Evolutionary conservation across 2,329 filamentous ascomycete genomes (phyloP), one percentile per base, ranked within the genome.

Genomic region (Sporothrix variecibatus): DNA sequence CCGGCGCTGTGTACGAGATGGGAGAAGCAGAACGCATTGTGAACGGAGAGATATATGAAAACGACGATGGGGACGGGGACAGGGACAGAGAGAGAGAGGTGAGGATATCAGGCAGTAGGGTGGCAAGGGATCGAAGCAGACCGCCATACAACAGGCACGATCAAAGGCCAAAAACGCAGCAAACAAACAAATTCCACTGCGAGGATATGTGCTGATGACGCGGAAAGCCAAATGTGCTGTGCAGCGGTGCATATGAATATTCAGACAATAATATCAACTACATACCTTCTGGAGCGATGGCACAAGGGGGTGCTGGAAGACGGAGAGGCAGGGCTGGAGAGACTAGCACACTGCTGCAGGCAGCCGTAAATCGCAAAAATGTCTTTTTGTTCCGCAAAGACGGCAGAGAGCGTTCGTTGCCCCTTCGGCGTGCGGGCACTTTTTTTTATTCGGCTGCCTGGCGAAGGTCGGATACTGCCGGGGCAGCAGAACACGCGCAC

Each of bases 401-500:
- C 8, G 43, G 31, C 17, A 71, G 43, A n/a, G 43, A 23, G 72
- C 1, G 3, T 17, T 49, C 28, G 58, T 64, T 12, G 26, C 64
- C 38, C 71, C 34, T 31, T 73, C 49, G 28, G 34, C 5, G 38
- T 20, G 26, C 43, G 65, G 65, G 72, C 49, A 51, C 43, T 43
- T 60, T 64, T 53, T 58, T 62, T 73, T 75, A 71, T 72, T 46
- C 67, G 71, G 71, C 74, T 75, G 74, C 74, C 74, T 75, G 71
- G 71, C 26, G 64, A 73, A 43, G 53, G 40, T 67, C 53, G 68
- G 60, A 60, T 71, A 26, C 62, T 65, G 73, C 60, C 69, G 49
- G n/a, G n/a, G n/a, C 58, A 43, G 43, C 56, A 51, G 28, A 26
- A 40, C n/a, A 34, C 53, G 23, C 43, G 58, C 26, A 17, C n/a